Conservation (phyloP, 2,329 filamentous ascomycete species). For the Aspergillus uvarum region DNA sequence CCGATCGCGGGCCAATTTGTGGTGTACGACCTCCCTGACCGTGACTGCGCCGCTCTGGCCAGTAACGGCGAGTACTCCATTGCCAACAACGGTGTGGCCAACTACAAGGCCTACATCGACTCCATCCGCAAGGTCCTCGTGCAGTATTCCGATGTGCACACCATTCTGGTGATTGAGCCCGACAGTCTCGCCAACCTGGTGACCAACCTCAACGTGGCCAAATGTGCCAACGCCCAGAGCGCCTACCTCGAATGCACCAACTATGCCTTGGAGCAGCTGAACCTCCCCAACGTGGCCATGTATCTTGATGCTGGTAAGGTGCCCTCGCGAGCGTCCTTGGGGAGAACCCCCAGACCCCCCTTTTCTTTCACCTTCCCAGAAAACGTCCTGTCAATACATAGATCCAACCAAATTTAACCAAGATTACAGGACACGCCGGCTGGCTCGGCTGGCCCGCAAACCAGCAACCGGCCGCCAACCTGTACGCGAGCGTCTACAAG, state of each 20-base stretch:
- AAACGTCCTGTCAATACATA: background rate
- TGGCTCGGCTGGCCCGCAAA: constrained; percentile 66
- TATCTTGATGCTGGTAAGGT: constrained; percentile 59
- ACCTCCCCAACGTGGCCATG: constrained; percentile 62
- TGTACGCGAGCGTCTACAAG: constrained; percentile 51
- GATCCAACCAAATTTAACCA: background rate
- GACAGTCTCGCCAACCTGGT: constrained; percentile 64
- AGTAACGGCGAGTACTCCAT: constrained; percentile 63
- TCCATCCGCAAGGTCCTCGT: constrained; percentile 55
- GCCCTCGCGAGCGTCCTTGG: background rate
- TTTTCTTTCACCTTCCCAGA: background rate
- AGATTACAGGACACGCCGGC: constrained; percentile 51
- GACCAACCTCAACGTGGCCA: constrained; percentile 56
- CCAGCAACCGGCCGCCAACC: constrained; percentile 50
- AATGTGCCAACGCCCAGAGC: constrained; percentile 55
- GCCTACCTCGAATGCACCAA: constrained; percentile 57
- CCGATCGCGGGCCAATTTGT: constrained; percentile 55
- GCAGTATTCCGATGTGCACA: constrained; percentile 53
- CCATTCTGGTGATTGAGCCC: constrained; percentile 58
- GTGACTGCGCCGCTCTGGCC: constrained; percentile 63
- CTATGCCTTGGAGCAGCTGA: constrained; percentile 58
- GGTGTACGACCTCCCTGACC: constrained; percentile 63
- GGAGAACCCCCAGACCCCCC: background rate
- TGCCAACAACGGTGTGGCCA: constrained; percentile 51
- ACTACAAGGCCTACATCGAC: constrained; percentile 58